These are phyloP conservation scores for Delphinella strobiligena DNA, from an alignment of 2,329 filamentous ascomycete species.

Conservation along the genomic window DNA sequence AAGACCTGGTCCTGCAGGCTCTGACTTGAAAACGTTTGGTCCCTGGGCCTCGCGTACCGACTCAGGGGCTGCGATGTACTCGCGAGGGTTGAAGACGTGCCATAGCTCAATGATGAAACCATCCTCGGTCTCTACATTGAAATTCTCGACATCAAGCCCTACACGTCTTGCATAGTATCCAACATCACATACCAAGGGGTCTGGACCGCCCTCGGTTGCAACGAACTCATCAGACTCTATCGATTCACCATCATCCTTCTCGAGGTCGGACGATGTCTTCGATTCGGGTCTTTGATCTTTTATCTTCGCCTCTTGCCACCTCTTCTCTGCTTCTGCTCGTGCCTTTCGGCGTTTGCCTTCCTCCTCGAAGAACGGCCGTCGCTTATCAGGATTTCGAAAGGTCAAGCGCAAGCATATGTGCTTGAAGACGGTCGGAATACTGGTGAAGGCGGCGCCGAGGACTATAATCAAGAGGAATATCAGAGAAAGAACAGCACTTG, in stretches of 20 bases:
- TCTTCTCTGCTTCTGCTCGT: slow-evolving; percentile 45
- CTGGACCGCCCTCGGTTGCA: slow-evolving; percentile 68
- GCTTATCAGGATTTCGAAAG: slow-evolving; percentile 46
- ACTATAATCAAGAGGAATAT: slow-evolving; percentile 68
- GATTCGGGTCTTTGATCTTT: slow-evolving; percentile 27
- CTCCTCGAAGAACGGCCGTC: slow-evolving; percentile 60
- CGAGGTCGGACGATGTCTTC: slow-evolving; percentile 30
- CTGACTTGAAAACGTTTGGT: slow-evolving; percentile 46
- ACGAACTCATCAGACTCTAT: slow-evolving; percentile 48
- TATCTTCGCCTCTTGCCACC: slow-evolving; percentile 44
- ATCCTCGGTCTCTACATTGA: slow-evolving; percentile 83
- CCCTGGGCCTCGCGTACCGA: slow-evolving; percentile 42
- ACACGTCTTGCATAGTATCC: slow-evolving; percentile 79
- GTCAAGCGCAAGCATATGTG: slow-evolving; percentile 43
- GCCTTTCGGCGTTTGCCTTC: slow-evolving; percentile 49
- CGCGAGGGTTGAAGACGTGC: slow-evolving; percentile 77
- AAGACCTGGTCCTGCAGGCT: slow-evolving; percentile 12
- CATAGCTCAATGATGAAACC: slow-evolving; percentile 82
- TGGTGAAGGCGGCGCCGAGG: slow-evolving; percentile 58
- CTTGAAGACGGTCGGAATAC: slow-evolving; percentile 41
- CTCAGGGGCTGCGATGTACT: slow-evolving; percentile 43
- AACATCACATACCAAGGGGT: slow-evolving; percentile 67
- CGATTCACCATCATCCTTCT: slow-evolving; percentile 22
- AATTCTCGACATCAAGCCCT: slow-evolving; percentile 72
- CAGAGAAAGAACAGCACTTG: slow-evolving; percentile 66